Base-by-base conservation (phyloP, 208 protist genomes). In the Balamuthia mandrillaris region DNA sequence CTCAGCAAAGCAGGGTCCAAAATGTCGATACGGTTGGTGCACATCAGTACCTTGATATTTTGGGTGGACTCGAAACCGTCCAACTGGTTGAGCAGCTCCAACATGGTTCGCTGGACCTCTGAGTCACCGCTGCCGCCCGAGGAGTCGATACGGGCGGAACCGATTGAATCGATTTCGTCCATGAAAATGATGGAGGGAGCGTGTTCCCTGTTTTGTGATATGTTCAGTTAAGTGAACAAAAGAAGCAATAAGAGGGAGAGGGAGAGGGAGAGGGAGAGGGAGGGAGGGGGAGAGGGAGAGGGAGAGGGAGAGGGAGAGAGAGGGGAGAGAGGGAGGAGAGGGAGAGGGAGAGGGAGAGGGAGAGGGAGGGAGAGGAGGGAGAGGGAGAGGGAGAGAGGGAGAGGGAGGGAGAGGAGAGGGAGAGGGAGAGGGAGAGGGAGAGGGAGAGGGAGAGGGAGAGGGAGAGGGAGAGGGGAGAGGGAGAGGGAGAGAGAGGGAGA, bases 101-200 rank as follows among this genome's bases (percentile, higher is more conserved):
- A 91, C 99, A 99, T 99, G n/a, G 98, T 99, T 42, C 98, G 95
- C 93, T 99, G 98, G 49, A 89, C 33, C 56, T 90, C 85, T 27
- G 45, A 78, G 52, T 91, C 88, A 75, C 93, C 94, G 44, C 90
- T 89, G 81, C 93, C 90, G 16, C 92, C 91, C 0, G 92, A 94
- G 54, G 72, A 47, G 60, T 98, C 96, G 18, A 96, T 90, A 41
- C 97, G 94, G 6, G 93, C 89, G 10, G 94, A 96, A 81, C 98
- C 98, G 88, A 99, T 99, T 5, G 96, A 98, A 92, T 99, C 99
- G 87, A 99, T 99, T 88, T 99, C 99, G 90, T 99, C 98, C 97
- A 99, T 99, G 91, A 99, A 99, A 86, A 99, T 99, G 42, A 77
- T 77, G 29, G 66, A 77, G 29, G 66, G 66, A 9, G 66, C 66